Percentiles rank a stretch among this genome's conserved stretches.
Conservation (phyloP, 2,329 filamentous ascomycete species). For the Pseudogymnoascus sp. region DNA sequence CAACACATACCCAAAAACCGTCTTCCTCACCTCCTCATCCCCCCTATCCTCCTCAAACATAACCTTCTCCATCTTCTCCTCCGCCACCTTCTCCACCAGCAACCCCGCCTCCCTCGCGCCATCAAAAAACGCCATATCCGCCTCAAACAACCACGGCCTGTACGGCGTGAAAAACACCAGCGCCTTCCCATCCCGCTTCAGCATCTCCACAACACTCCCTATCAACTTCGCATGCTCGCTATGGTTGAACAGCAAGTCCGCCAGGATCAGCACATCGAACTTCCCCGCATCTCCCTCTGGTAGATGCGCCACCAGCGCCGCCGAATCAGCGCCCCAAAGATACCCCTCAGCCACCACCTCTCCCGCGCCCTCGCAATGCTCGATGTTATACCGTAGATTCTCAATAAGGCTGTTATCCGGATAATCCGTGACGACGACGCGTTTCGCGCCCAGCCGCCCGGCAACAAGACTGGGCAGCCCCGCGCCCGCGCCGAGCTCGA, state of each 20-base stretch:
- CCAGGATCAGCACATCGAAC: conserved; percentile 79
- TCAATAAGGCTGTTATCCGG: conserved; percentile 75
- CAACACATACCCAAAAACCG: conserved; percentile 42
- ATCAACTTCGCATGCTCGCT: conserved; percentile 75
- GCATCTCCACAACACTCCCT: conserved; percentile 57
- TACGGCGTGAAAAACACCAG: conserved; percentile 94
- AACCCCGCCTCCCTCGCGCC: conserved; percentile 63
- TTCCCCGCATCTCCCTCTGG: conserved; percentile 28
- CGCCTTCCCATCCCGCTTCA: conserved; percentile 43
- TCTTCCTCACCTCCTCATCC: conserved; percentile 71
- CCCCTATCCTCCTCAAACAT: conserved; percentile 87
- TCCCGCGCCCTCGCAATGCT: conserved; percentile 25
- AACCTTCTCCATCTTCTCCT: conserved; percentile 73
- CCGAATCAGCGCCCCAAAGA: conserved; percentile 67
- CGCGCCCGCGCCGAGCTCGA: conserved; percentile 84
- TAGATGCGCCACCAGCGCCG: conserved; percentile 50
- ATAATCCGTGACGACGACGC: conserved; percentile 78
- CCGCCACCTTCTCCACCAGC: conserved; percentile 67
- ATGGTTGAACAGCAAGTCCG: conserved; percentile 86
- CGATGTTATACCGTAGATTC: conserved; percentile 71
- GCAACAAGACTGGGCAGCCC: conserved; percentile 76
- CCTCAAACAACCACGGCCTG: conserved; percentile 77
- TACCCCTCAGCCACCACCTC: conserved; percentile 59
- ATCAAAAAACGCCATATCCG: conserved; percentile 82
- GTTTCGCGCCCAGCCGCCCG: conserved; percentile 60